Percentiles rank a stretch among this genome's conserved stretches.
Conservation (phyloP, 2,329 filamentous ascomycete species). For the Cladosporium sp. region DNA sequence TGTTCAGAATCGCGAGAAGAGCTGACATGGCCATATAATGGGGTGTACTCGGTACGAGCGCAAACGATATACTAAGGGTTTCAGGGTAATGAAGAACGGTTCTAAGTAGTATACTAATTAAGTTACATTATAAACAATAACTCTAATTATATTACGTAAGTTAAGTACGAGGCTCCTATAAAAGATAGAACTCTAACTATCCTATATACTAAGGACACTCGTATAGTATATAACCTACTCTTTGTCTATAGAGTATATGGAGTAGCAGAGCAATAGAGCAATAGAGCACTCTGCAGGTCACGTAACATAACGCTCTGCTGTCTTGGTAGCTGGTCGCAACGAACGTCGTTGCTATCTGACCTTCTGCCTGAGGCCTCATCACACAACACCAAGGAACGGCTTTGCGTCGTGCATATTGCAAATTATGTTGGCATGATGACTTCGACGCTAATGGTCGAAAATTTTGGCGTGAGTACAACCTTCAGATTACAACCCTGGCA, state of each 20-base stretch:
- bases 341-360: background rate
- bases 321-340: background rate
- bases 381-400: background rate
- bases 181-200: background rate
- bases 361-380: background rate
- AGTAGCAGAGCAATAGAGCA: background rate
- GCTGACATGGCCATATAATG: too few species aligned
- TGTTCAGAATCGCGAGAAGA: too few species aligned
- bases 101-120: background rate
- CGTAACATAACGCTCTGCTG: background rate
- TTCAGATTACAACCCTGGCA: too few species aligned
- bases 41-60: background rate
- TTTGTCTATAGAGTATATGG: background rate
- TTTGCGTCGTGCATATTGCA: too few species aligned
- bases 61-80: background rate
- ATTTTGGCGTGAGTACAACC: too few species aligned
- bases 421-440: too few species aligned
- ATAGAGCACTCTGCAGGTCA: background rate
- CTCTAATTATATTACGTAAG: background rate
- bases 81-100: background rate
- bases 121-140: background rate
- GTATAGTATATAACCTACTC: background rate
- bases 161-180: conserved; percentile 5
- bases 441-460: too few species aligned
- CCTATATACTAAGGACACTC: conserved; percentile 7